Conservation (phyloP, 2,329 filamentous ascomycete species). For the Fusarium mundagurra region DNA sequence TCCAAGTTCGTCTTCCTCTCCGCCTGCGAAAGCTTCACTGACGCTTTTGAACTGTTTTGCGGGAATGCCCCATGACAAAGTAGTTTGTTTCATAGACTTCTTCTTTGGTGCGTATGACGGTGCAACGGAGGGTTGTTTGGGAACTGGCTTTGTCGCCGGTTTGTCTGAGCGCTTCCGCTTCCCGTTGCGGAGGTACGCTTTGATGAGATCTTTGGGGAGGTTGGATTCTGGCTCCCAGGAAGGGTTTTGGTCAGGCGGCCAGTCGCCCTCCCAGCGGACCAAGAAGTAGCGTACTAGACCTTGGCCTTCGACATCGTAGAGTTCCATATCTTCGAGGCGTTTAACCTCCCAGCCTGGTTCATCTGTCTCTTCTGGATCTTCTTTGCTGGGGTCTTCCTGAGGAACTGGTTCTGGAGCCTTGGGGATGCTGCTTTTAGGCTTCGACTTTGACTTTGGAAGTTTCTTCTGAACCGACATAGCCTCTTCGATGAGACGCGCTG, state of each 20-base stretch:
- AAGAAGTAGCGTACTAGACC: slow-evolving; percentile 57
- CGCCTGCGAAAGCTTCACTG: slow-evolving; percentile 44
- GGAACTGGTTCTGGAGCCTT: neutral
- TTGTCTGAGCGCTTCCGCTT: slow-evolving; percentile 25
- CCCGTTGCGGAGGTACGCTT: slow-evolving; percentile 50
- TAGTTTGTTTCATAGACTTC: slow-evolving; percentile 39
- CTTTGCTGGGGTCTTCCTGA: neutral
- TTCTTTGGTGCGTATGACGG: slow-evolving; percentile 14
- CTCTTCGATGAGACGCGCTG: neutral
- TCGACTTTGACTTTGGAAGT: neutral
- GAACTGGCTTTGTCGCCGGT: slow-evolving; percentile 12
- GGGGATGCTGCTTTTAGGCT: neutral
- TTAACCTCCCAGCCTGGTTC: slow-evolving; percentile 56
- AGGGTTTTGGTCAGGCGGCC: slow-evolving; percentile 65
- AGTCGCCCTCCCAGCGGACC: slow-evolving; percentile 66
- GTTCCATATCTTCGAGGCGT: slow-evolving; percentile 54
- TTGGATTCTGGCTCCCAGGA: slow-evolving; percentile 68
- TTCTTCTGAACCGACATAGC: neutral
- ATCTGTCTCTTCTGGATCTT: slow-evolving; percentile 1
- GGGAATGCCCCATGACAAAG: slow-evolving; percentile 33
- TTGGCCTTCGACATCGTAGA: slow-evolving; percentile 50
- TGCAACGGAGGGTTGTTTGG: slow-evolving; percentile 18
- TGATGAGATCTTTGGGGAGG: slow-evolving; percentile 54
- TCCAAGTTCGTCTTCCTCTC: slow-evolving; percentile 6
- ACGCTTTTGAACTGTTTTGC: slow-evolving; percentile 43